Evolutionary conservation across 441 rosid genomes (phyloP).

Genomic region (Pelargonium australe): DNA sequence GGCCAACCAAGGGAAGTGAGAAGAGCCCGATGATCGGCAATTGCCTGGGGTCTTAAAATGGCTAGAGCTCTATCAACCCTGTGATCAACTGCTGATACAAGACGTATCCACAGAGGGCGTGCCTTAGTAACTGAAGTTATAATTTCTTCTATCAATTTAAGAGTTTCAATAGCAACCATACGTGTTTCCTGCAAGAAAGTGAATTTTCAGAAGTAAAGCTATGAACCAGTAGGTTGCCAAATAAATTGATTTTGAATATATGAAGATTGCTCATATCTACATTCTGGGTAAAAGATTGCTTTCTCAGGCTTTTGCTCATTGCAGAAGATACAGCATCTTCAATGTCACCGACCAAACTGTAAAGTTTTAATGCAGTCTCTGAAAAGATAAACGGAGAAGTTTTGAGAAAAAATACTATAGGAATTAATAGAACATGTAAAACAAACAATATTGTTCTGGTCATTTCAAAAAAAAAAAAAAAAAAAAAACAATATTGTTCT

Average conservation of each 20-base stretch:
- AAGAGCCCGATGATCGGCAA: conserved; percentile 77
- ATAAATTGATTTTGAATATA: conserved; percentile 11
- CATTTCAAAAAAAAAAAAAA: too few relatives aligned
- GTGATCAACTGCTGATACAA: conserved; percentile 80
- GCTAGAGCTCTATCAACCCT: conserved; percentile 90
- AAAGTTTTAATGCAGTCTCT: conserved; percentile 84
- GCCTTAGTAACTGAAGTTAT: conserved; percentile 48
- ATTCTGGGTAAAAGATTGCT: conserved; percentile 34
- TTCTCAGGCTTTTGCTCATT: conserved; percentile 48
- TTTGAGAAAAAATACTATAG: conserved; percentile 4
- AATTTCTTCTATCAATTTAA: conserved; percentile 56
- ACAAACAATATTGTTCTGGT: too few relatives aligned
- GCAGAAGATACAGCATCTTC: conserved; percentile 82
- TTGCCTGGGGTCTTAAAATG: conserved; percentile 77
- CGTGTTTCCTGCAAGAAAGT: conserved; percentile 46
- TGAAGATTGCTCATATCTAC: conserved; percentile 55
- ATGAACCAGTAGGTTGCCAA: conserved; percentile 2
- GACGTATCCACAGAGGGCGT: conserved; percentile 65
- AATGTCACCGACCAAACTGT: conserved; percentile 71
- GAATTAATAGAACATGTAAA: background rate
- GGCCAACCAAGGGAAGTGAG: conserved; percentile 90
- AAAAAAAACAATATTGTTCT: background rate
- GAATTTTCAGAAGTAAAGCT: conserved; percentile 10
- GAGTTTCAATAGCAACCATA: conserved; percentile 48
- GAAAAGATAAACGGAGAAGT: conserved; percentile 30